Evolutionary conservation across 108 stramenopile genomes (phyloP), one percentile per base, ranked within the genome.

Genomic region (Aurantiochytrium sp.): DNA sequence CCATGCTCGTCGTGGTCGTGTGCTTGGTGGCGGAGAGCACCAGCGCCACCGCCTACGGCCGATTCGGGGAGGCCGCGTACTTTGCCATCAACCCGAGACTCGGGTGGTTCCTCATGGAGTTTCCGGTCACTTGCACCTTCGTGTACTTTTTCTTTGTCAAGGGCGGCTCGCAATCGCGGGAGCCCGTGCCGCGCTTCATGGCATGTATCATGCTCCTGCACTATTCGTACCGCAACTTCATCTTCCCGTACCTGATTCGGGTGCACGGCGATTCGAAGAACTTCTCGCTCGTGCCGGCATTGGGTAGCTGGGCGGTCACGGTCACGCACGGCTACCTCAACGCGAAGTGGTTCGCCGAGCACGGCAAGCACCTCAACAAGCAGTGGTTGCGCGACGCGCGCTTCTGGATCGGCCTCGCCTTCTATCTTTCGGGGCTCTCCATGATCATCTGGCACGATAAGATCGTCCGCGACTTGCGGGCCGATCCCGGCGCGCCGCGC

Each of bases 121-220:
- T 81, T 1, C 73, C 73, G 12, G 45, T 48, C 6, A 81, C 73
- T 17, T 48, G 21, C n/a, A 48, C 73, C 42, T 81, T 81, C 32
- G 73, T 81, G 39, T 81, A 81, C 24, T 81, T 81, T 48, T 81
- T 81, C 45, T 81, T 81, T 81, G 73, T 81, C 45, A 81, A 81
- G 30, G 73, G 73, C 39, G 73, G 73, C 6, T 48, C 73, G 6
- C 73, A 81, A 81, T 81, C 73, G 1, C 36, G 32, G 21, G 73
- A 81, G 24, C 36, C 45, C 8, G 73, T 81, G 21, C 73, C 73
- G 27, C 73, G 73, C 42, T 48, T 81, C 3, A 81, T 81, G 73
- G 73, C 73, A 12, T 22, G 4, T 12, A 81, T 81, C 45, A 81
- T 81, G 73, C 45, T 41, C 45, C 24, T 41, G 19, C 73, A 81